phyloP scores from a whole-genome alignment of 208 protist species.

The Crithidia fasciculata region DNA sequence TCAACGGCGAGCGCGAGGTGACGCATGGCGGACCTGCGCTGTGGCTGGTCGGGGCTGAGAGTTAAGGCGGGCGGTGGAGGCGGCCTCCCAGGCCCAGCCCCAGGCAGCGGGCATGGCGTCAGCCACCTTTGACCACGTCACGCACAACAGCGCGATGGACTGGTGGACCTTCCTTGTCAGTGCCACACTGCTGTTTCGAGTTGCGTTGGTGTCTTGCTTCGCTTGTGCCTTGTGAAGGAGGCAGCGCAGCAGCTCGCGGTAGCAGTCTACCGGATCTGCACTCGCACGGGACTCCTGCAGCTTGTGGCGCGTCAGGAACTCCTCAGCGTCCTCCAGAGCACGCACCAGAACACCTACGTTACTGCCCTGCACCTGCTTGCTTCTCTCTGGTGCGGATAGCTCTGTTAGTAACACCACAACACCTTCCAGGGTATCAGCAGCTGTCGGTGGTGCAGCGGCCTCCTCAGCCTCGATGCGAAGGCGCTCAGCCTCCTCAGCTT shows the following conservation, averaged over 20 bases:
- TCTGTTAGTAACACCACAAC: too few relatives aligned
- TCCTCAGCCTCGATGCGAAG: neutral
- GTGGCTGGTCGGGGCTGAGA: neutral
- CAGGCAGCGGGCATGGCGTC: slow-evolving; percentile 2
- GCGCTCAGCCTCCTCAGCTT: too few relatives aligned
- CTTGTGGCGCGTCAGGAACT: neutral
- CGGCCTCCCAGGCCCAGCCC: slow-evolving; percentile 10
- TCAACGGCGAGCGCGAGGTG: neutral
- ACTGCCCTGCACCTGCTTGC: too few relatives aligned
- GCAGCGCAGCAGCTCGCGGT: slow-evolving; percentile 1
- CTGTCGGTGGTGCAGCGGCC: neutral
- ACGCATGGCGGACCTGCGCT: neutral
- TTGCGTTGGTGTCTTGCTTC: too few relatives aligned
- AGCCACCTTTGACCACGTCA: slow-evolving; percentile 5
- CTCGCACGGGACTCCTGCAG: too few relatives aligned
- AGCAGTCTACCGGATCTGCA: neutral
- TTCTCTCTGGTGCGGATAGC: too few relatives aligned
- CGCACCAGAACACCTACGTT: too few relatives aligned
- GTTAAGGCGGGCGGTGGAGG: neutral
- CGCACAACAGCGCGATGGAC: neutral
- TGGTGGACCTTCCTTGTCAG: too few relatives aligned
- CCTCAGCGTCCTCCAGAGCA: neutral
- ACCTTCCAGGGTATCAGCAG: too few relatives aligned
- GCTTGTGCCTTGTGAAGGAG: neutral
- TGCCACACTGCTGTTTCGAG: too few relatives aligned